phyloP scores from a whole-genome alignment of 495 filamentous ascomycete species.

The Neurospora hispaniola region DNA sequence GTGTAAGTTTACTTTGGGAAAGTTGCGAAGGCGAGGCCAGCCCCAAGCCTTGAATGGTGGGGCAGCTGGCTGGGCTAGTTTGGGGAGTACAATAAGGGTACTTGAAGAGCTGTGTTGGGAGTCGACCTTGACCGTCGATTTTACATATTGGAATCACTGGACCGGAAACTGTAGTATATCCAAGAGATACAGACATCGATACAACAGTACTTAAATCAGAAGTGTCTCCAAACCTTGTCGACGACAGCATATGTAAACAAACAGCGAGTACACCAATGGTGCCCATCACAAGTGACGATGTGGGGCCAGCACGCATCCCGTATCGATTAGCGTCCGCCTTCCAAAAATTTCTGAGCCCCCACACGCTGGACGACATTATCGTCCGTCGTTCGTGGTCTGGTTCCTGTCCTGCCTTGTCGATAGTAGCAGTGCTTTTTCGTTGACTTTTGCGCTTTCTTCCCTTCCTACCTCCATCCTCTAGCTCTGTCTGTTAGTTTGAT shows the following conservation, averaged over 20 bases:
- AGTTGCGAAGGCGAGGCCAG: background rate
- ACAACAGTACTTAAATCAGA: background rate
- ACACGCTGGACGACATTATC: background rate
- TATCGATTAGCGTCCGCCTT: conserved; percentile 1
- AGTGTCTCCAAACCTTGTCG: background rate
- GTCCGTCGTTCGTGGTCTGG: background rate
- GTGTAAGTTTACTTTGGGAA: background rate
- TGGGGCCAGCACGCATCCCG: background rate
- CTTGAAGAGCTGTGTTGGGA: background rate
- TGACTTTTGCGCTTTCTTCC: conserved; percentile 1
- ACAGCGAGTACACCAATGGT: background rate
- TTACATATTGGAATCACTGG: too few relatives aligned
- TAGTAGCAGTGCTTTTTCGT: background rate
- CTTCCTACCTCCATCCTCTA: background rate
- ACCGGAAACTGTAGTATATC: background rate
- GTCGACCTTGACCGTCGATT: background rate
- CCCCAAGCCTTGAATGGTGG: background rate
- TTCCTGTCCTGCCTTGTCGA: background rate
- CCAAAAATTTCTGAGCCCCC: background rate
- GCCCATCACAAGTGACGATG: background rate
- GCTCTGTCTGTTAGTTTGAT: background rate
- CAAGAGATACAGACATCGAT: background rate
- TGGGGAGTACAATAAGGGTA: background rate
- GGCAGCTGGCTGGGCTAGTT: background rate
- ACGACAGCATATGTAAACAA: background rate